Evolutionary conservation across 805 yeast species (phyloP), one percentile per base, ranked within the genome.

Genomic region (Saccharomycopsis sp.): DNA sequence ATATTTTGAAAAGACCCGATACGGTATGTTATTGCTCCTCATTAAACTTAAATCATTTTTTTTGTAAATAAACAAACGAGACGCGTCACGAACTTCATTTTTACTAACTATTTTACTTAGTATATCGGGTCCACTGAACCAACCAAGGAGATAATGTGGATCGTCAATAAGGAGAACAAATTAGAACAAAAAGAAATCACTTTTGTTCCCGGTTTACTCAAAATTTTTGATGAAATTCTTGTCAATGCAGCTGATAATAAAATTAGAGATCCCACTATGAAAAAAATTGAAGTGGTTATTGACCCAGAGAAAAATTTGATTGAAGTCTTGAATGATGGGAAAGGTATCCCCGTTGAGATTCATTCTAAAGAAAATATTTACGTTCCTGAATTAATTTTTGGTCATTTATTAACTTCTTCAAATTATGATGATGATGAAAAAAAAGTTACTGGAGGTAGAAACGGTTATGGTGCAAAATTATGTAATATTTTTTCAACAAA

Each of bases 161-260:
- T 86, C 29, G 79, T 69, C 52, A 84, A 87, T 56, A 76, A 73
- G 34, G 79, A 72, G 34, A 63, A 70, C 1, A 69, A 73, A 36
- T 63, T 72, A 10, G 69, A 56, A 13, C 72, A 68, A 47, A 72
- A 64, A 46, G 57, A 55, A 1, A 95, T 92, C 21, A 73, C 68
- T 34, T 82, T 88, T 49, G 97, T 92, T 9, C 99, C 99, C 2
- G 99, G 97, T 36, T 63, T 92, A 46, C 89, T 86, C 63, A 92
- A 92, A 62, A 89, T 92, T 41, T 92, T 92, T 57, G 99, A 92
- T 60, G 99, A 92, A 63, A 88, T 92, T 44, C 66, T 92, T 47
- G 99, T 92, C 40, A 92, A 92, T 59, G 97, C 99, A 4, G 99
- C 99, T 12, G 99, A 92, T 62, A 92, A 92, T 66, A 92, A 92